Evolutionary conservation across 2,329 filamentous ascomycete species (phyloP), one percentile per base, ranked within the genome.

Genomic region (Diplocarpon rosae): DNA sequence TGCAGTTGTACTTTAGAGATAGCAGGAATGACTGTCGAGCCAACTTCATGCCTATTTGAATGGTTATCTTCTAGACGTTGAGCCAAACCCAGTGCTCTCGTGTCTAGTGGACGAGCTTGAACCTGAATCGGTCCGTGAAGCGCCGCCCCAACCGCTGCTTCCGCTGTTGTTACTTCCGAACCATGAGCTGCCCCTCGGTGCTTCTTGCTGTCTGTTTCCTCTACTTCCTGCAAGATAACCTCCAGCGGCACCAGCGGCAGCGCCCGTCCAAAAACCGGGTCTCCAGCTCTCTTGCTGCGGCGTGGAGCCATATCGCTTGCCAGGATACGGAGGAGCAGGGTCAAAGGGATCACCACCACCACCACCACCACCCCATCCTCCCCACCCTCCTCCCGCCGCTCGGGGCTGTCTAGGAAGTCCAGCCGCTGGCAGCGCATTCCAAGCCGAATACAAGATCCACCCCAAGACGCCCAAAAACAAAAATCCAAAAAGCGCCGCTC

Each of bases 21-120:
- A 37, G 30, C 44, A 42, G 14, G 15, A 41, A 45, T 32, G 38
- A 44, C 8, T 16, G 14, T 46, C 40, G 47, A 41, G 17, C 20
- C 43, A 46, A 2, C 41, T 16, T 29, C 29, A 41, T 45, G 38
- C 17, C 39, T 33, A 28, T 42, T 37, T 20, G 27, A 16, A 27
- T 15, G 9, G n/a, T 46, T 59, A 80, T 54, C 77, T 69, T 46
- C 78, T 69, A 46, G 68, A 75, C 0, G 83, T 86, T 8, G 78
- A 81, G 8, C 83, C 83, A 58, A 85, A 87, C 0, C 83, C 83
- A 0, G 82, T 86, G 55, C 79, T 84, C 54, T 82, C 74, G 55
- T 82, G 71, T 42, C 75, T 66, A 7, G 68, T 66, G 8, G 69
- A 71, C 30, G 54, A 52, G 39, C 62, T 53, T 41, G 64, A 56